Percentiles rank a stretch among this genome's conserved stretches.
phyloP scores from a whole-genome alignment of 352 stramenopile genomes.

The Phytophthora fragariaefolia region DNA sequence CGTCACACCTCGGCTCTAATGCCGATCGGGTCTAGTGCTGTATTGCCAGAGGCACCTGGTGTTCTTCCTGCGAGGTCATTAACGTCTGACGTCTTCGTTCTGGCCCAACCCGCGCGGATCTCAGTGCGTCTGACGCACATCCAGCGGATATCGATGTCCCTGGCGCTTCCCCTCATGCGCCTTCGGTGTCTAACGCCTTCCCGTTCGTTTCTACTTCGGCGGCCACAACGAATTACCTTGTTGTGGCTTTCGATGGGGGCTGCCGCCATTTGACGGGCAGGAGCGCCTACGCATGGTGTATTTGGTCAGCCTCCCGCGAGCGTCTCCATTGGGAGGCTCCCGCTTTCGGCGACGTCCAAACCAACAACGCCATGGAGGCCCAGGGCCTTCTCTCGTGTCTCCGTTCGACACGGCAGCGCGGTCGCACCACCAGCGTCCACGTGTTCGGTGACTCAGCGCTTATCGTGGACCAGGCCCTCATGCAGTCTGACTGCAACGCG shows the following conservation, averaged over 20 bases:
- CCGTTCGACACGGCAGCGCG: constrained; percentile 1
- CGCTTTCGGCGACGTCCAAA: constrained; percentile 4
- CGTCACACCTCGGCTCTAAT: background rate
- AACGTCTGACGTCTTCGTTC: background rate
- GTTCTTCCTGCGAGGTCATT: background rate
- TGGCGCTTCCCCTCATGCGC: background rate
- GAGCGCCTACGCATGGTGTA: constrained; percentile 25
- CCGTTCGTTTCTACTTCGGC: background rate
- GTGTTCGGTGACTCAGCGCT: constrained; percentile 27
- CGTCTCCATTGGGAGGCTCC: constrained; percentile 12
- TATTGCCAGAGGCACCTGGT: background rate
- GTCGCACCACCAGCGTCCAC: background rate
- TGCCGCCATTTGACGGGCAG: background rate
- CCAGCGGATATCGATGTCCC: background rate
- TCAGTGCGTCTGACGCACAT: background rate
- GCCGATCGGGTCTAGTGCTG: background rate
- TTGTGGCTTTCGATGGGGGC: constrained; percentile 20
- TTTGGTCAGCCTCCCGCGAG: background rate
- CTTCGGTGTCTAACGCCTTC: background rate
- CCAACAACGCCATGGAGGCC: constrained; percentile 41
- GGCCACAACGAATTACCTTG: background rate
- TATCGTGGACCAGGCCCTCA: constrained; percentile 21
- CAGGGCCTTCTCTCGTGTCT: constrained; percentile 23
- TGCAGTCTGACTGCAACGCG: background rate
- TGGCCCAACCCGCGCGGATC: background rate